Evolutionary conservation across 306 rosid species (phyloP).

Genomic region (Astragalus glycyphyllos): DNA sequence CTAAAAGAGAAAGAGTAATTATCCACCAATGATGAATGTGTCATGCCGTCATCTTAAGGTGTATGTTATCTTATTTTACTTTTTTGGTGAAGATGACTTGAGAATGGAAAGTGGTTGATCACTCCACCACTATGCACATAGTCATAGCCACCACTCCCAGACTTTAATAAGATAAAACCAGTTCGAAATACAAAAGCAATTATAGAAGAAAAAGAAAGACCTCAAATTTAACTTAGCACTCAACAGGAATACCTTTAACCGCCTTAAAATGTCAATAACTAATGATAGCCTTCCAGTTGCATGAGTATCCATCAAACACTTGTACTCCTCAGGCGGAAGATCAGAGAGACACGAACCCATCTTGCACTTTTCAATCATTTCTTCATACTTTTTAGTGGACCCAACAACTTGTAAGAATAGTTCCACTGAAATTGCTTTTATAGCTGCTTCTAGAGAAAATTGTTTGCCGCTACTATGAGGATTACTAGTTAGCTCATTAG

Average conservation of each 20-base stretch:
- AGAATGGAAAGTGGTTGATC: conserved; percentile 17
- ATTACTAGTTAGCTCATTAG: conserved; percentile 51
- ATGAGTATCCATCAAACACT: conserved; percentile 70
- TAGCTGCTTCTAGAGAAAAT: conserved; percentile 71
- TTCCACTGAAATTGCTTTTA: conserved; percentile 83
- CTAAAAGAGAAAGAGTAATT: conserved; percentile 12
- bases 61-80: not conserved
- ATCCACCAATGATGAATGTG: not conserved
- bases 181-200: conserved; percentile 26
- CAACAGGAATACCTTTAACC: conserved; percentile 74
- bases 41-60: not conserved
- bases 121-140: conserved; percentile 17
- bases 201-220: conserved; percentile 20
- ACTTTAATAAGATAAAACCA: conserved; percentile 31
- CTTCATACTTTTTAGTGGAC: conserved; percentile 64
- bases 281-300: conserved; percentile 88
- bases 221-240: conserved; percentile 37
- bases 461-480: conserved; percentile 67
- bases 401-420: conserved; percentile 94
- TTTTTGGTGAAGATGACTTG: conserved; percentile 1
- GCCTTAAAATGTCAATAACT: conserved; percentile 83
- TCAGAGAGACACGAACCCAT: conserved; percentile 75
- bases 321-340: conserved; percentile 72
- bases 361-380: conserved; percentile 88
- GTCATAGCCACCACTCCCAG: not conserved